These are phyloP conservation scores for Microsporum canis DNA, from an alignment of 2,329 filamentous ascomycete species.

Conservation along the genomic window DNA sequence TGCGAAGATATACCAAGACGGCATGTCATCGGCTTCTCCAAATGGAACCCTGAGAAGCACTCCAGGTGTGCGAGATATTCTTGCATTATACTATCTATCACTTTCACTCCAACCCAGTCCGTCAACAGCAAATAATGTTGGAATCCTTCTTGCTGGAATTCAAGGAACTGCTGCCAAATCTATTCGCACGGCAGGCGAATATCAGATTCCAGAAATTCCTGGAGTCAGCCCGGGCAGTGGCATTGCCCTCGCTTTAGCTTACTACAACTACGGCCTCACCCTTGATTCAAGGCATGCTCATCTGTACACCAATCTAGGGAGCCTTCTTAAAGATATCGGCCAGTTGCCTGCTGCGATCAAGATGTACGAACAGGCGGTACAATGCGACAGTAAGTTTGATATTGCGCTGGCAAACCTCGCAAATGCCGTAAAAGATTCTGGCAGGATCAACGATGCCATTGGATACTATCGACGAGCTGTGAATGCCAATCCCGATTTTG, in stretches of 20 bases:
- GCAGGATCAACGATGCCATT: conserved; percentile 84
- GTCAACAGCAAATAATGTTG: conserved; percentile 95
- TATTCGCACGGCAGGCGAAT: conserved; percentile 26
- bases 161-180: conserved; percentile 53
- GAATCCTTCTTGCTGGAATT: conserved; percentile 88
- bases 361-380: conserved; percentile 94
- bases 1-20: conserved; percentile 95
- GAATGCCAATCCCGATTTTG: conserved; percentile 83
- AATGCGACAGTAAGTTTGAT: conserved; percentile 87
- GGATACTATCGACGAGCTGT: conserved; percentile 84
- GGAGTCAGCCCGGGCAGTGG: conserved; percentile 79
- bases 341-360: conserved; percentile 82
- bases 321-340: conserved; percentile 88
- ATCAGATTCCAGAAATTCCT: conserved; percentile 47
- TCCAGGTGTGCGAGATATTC: conserved; percentile 76
- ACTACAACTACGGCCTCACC: conserved; percentile 87
- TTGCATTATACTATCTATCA: conserved; percentile 91
- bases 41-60: conserved; percentile 46
- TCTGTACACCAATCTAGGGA: conserved; percentile 91
- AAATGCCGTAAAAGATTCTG: conserved; percentile 95
- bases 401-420: conserved; percentile 93
- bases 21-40: conserved; percentile 63
- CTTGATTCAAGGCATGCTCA: conserved; percentile 86
- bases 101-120: conserved; percentile 89
- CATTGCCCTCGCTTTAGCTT: conserved; percentile 73